These are phyloP conservation scores for Tolypocladium tundrense DNA, from an alignment of 2,329 filamentous ascomycete species.

Conservation along the genomic window DNA sequence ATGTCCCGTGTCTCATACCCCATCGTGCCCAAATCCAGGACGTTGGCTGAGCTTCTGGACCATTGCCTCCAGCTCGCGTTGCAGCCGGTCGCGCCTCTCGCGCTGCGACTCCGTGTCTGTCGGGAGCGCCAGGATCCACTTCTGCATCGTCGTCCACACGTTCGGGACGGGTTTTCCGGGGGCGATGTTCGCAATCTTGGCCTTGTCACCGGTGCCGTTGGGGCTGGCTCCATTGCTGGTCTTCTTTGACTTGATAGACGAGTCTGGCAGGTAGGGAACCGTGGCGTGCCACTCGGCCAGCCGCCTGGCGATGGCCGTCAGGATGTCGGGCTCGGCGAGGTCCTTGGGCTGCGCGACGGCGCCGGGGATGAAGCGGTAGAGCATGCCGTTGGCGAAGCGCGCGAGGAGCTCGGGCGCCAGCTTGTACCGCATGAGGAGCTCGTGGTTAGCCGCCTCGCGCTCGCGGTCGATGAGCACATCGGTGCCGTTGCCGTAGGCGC, in stretches of 20 bases:
- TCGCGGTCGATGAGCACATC: constrained; percentile 93
- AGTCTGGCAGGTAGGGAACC: constrained; percentile 44
- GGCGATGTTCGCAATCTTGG: constrained; percentile 39
- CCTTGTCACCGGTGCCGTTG: constrained; percentile 22
- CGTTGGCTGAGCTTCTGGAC: constrained; percentile 64
- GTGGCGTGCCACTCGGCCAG: constrained; percentile 89
- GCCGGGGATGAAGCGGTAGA: constrained; percentile 85
- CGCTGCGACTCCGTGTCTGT: constrained; percentile 59
- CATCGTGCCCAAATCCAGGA: constrained; percentile 64
- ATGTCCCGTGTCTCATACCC: constrained; percentile 39
- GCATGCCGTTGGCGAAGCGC: constrained; percentile 88
- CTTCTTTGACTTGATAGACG: constrained; percentile 4
- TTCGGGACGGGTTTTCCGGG: constrained; percentile 70
- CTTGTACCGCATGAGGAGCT: constrained; percentile 70
- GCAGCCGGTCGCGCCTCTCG: constrained; percentile 55
- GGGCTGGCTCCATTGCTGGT: constrained; percentile 26
- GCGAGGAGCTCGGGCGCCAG: constrained; percentile 83
- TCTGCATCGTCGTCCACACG: constrained; percentile 90
- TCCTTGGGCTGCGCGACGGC: constrained; percentile 72
- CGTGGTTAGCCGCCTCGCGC: constrained; percentile 70
- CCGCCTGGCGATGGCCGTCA: constrained; percentile 71
- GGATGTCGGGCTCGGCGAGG: constrained; percentile 64
- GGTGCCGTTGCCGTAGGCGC: constrained; percentile 90
- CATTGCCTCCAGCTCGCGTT: constrained; percentile 63
- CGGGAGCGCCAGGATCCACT: constrained; percentile 85